Conservation (phyloP, 495 filamentous ascomycete genomes). For the Annulohypoxylon stygium region DNA sequence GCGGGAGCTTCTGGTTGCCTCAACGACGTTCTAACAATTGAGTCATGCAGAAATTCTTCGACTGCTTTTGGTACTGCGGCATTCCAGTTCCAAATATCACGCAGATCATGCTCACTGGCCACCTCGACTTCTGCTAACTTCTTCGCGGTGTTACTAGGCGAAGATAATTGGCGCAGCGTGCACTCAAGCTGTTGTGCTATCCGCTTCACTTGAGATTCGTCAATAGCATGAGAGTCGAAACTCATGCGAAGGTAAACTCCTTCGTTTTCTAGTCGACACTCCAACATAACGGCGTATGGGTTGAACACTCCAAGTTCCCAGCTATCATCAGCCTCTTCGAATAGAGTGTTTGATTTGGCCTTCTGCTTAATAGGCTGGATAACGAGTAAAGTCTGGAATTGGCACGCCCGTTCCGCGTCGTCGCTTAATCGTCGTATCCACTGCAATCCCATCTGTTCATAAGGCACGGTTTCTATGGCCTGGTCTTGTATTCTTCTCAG, state of each 20-base stretch:
- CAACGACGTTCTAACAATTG: background rate
- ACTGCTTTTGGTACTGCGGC: background rate
- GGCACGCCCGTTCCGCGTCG: background rate
- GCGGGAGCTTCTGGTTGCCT: background rate
- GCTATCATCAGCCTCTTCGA: background rate
- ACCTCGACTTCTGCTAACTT: background rate
- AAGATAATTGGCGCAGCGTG: background rate
- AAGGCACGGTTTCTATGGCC: background rate
- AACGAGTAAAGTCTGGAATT: conserved; percentile 1
- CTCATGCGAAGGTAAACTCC: background rate
- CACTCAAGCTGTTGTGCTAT: background rate
- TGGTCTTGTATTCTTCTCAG: background rate
- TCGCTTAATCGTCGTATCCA: background rate
- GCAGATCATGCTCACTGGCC: background rate
- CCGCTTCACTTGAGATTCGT: background rate
- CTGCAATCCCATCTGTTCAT: conserved; percentile 2
- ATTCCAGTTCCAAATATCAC: background rate
- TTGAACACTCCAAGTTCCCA: background rate
- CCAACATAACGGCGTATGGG: background rate
- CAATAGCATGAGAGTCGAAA: background rate
- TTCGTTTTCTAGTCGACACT: conserved; percentile 1
- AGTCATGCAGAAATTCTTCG: background rate
- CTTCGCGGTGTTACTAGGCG: background rate
- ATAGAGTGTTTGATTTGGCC: background rate
- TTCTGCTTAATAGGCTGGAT: background rate